Percentiles rank a stretch among this genome's conserved stretches.
Evolutionary conservation across 352 stramenopile genomes (phyloP).

Genomic region (Phytophthora hybrid): DNA sequence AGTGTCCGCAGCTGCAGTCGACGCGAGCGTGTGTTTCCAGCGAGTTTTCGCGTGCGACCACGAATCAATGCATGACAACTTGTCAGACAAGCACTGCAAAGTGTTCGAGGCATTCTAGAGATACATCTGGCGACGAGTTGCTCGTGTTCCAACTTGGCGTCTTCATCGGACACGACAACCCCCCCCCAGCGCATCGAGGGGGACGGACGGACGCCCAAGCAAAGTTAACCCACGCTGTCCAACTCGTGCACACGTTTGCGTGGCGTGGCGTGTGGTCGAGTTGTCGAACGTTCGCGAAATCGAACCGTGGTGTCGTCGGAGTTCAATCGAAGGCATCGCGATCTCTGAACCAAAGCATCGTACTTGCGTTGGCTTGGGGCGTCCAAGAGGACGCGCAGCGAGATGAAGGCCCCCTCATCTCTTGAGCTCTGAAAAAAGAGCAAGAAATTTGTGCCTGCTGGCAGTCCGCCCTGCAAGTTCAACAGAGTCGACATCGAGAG

Average conservation of each 20-base stretch:
- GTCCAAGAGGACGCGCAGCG: slow-evolving; percentile 17
- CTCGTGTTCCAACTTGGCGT: slow-evolving; percentile 8
- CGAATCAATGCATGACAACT: slow-evolving; percentile 16
- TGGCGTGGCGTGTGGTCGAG: not conserved
- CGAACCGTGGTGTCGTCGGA: slow-evolving; percentile 13
- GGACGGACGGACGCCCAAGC: not conserved
- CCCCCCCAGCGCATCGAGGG: not conserved
- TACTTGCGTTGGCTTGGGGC: too few species aligned
- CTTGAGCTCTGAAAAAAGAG: slow-evolving; percentile 29
- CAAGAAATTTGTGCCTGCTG: not conserved
- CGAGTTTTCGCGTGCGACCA: slow-evolving; percentile 13
- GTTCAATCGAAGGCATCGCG: not conserved
- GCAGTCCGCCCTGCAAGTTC: slow-evolving; percentile 20
- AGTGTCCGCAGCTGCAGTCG: slow-evolving; percentile 15
- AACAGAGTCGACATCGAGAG: slow-evolving; percentile 17
- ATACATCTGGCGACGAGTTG: slow-evolving; percentile 20
- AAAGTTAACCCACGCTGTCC: slow-evolving; percentile 37
- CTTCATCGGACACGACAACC: slow-evolving; percentile 22
- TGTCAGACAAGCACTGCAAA: slow-evolving; percentile 9
- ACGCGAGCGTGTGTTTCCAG: not conserved
- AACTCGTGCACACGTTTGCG: slow-evolving; percentile 17
- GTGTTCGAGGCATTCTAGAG: slow-evolving; percentile 12
- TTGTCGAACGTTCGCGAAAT: slow-evolving; percentile 23
- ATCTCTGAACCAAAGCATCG: too few species aligned
- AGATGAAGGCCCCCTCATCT: slow-evolving; percentile 11